Evolutionary conservation across 768 basidiomycete genomes (phyloP), one percentile per base, ranked within the genome.

Genomic region (Boletus pseudopeckii): DNA sequence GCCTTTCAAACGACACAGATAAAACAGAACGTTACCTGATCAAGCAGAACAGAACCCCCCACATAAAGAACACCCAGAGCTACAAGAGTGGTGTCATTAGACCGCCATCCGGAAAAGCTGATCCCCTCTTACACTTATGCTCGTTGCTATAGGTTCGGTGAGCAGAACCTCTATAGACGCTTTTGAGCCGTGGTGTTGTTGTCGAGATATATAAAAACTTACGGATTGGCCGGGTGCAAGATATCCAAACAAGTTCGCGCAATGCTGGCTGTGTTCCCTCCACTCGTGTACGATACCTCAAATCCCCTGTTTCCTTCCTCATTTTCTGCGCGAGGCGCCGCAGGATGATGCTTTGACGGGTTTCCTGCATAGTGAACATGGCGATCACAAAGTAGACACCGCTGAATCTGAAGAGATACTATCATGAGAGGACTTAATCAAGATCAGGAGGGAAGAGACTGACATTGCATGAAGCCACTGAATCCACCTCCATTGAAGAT

Each of bases 381-480:
- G 88, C 66, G 1, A 80, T 39, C 11, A 83, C 55, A 6, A 84
- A 57, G 51, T 82, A 83, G 0, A 72, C 66, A 1, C 75, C 83
- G 20, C 77, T 78, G 28, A 82, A 65, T 54, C 88, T 86, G 42
- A 18, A 10, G 10, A 39, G 7, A 30, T 5, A 3, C n/a, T 59
- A 37, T 46, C 44, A 28, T 50, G 17, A 30, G 33, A 11, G 11
- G n/a, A 15, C 14, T 28, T n/a, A 5, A 45, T 30, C 36, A 36
- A 28, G 34, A 40, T 9, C 13, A n/a, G 50, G 48, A 52, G 45
- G 47, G 46, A 55, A 20, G n/a, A n/a, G 34, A 64, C 57, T 32
- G 24, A 81, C 84, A 86, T 88, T 61, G 84, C 73, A 54, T 85
- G 82, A 13, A 90, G 77, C 88, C 88, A 91, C 63, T 89, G 82